Evolutionary conservation across 163 green algal species (phyloP).

Genomic region (Scenedesmus sp.): DNA sequence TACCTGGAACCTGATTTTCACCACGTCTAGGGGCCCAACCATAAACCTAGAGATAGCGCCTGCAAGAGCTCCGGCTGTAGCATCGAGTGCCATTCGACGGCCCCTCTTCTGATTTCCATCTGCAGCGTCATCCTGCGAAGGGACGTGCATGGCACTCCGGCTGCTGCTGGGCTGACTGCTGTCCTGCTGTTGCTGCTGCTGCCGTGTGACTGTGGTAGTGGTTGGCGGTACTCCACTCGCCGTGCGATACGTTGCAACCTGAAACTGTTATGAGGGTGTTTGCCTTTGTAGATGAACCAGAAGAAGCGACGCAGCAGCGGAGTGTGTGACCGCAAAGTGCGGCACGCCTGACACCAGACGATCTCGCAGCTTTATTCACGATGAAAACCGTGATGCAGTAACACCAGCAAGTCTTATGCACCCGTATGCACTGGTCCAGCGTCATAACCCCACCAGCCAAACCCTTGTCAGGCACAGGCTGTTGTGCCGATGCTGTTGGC

Average conservation of each 20-base stretch:
- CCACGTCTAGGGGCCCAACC: conserved; percentile 94
- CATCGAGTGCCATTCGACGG: conserved; percentile 62
- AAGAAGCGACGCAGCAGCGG: neutral
- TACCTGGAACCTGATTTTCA: conserved; percentile 99
- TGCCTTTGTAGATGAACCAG: neutral
- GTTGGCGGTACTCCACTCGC: neutral
- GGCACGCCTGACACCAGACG: neutral
- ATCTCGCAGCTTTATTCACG: neutral
- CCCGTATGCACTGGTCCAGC: neutral
- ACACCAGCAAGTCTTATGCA: neutral
- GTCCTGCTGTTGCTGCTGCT: neutral
- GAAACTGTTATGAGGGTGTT: neutral
- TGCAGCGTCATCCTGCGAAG: neutral
- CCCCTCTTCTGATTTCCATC: neutral
- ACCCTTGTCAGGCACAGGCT: neutral
- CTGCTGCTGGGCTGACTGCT: neutral
- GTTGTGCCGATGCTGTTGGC: neutral
- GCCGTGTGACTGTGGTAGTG: neutral
- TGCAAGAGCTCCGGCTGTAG: conserved; percentile 84
- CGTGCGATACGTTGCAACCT: neutral
- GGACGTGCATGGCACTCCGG: neutral
- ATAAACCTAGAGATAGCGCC: conserved; percentile 88
- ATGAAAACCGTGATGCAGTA: neutral
- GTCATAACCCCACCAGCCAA: neutral
- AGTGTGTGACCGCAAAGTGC: neutral